Percentiles rank a stretch among this genome's conserved stretches.
Evolutionary conservation across 1,284 basidiomycete genomes (phyloP).

Genomic region (Ganoderma leucocontextum): DNA sequence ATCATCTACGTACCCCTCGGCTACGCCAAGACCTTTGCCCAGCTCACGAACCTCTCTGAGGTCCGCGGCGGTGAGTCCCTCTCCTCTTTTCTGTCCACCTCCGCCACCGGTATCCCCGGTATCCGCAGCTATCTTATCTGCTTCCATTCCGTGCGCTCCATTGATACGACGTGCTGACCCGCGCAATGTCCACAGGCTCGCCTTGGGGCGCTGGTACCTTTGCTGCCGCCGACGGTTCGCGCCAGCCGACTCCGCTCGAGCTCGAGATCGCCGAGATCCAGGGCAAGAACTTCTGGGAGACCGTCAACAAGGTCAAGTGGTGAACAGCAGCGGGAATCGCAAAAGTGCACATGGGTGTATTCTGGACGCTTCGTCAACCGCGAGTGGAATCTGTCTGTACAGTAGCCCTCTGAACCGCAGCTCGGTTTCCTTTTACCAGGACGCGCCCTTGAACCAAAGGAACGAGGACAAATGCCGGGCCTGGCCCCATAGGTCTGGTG

Average conservation of each 20-base stretch:
- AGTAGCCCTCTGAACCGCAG: conserved; percentile 6
- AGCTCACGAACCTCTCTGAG: conserved; percentile 67
- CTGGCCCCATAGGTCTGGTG: too few relatives aligned
- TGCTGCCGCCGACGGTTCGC: conserved; percentile 68
- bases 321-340: conserved; percentile 5
- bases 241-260: conserved; percentile 70
- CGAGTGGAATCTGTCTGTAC: conserved; percentile 2
- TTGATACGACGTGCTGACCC: not conserved
- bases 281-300: conserved; percentile 66
- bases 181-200: conserved; percentile 52
- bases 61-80: conserved; percentile 72
- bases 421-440: not conserved
- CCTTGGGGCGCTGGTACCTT: conserved; percentile 83
- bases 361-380: conserved; percentile 12
- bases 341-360: not conserved
- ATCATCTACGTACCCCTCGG: conserved; percentile 84
- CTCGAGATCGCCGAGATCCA: conserved; percentile 71
- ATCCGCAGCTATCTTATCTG: not conserved
- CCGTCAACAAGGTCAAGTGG: conserved; percentile 52
- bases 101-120: not conserved
- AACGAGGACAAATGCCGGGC: too few relatives aligned
- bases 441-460: not conserved
- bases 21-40: conserved; percentile 66
- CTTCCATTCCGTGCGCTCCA: not conserved
- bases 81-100: not conserved